phyloP scores from a whole-genome alignment of 1,139 yeast species.

The Arxiozyma heterogenica region DNA sequence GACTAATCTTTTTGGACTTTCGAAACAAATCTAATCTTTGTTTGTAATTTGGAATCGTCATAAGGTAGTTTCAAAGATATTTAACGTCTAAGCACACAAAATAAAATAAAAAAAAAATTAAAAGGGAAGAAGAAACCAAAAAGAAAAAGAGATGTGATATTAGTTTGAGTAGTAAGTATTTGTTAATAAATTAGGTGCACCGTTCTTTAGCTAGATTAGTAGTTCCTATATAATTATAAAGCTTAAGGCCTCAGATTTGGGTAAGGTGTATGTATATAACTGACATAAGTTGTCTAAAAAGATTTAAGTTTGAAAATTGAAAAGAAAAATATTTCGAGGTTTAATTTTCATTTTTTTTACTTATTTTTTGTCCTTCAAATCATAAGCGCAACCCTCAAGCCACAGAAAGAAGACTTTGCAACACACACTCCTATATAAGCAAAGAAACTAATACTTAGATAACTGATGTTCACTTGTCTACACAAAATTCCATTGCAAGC shows the following conservation, averaged over 20 bases:
- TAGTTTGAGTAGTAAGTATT: too few relatives aligned
- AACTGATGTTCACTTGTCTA: background rate
- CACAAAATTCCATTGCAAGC: too few relatives aligned
- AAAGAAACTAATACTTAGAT: too few relatives aligned
- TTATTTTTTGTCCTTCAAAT: too few relatives aligned
- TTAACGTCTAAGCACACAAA: too few relatives aligned
- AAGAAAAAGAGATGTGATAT: background rate
- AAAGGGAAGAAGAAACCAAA: too few relatives aligned
- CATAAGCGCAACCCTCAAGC: background rate
- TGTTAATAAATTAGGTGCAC: background rate
- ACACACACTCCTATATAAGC: background rate
- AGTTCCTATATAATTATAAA: too few relatives aligned
- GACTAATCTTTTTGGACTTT: slow-evolving; percentile 22
- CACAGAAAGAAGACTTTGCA: background rate
- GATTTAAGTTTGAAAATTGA: background rate
- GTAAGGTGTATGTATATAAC: too few relatives aligned
- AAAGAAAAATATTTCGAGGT: background rate
- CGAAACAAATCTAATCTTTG: slow-evolving; percentile 26
- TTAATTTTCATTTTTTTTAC: too few relatives aligned
- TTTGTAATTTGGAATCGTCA: background rate
- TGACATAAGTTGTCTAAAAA: too few relatives aligned
- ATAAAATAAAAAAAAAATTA: too few relatives aligned
- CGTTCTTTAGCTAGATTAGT: too few relatives aligned
- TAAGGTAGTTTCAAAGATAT: background rate
- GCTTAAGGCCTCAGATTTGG: background rate